Base-by-base conservation (phyloP, 139 green algal species). In the Desmodesmus armatus region DNA sequence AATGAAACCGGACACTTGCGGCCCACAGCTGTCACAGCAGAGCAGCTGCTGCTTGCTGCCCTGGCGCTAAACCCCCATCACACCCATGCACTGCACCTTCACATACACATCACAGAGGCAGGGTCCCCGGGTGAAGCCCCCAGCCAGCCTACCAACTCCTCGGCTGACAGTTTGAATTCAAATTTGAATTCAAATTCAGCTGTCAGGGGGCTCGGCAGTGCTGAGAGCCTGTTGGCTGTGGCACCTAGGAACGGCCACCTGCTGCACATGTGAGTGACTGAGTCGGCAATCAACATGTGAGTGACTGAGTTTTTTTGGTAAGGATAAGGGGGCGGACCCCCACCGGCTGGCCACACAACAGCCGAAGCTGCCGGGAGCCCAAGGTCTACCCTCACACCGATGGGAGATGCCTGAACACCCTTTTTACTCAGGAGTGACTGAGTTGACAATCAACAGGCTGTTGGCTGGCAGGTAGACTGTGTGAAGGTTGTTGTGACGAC, bases 91-190 rank as follows among this genome's bases (percentile, higher is more conserved):
- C 72, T 89, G 25, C 91, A 94, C 58, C 88, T 94, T 19, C 84
- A 92, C 83, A 91, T 94, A 29, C 91, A 94, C 67, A 60, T 94
- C 19, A 53, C 89, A 23, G 91, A 94, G 73, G 89, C 88, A 44
- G 71, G 40, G 3, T 1, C 40, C 9, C 75, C 84, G 4, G n/a
- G 79, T 44, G 31, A 41, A 31, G 19, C 13, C 44, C 21, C 62
- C 88, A 39, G 82, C 47, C 15, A 39, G 76, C n/a, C n/a, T n/a
- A n/a, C n/a, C n/a, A n/a, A n/a, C n/a, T n/a, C n/a, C n/a, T n/a
- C n/a, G n/a, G n/a, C n/a, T n/a, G n/a, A n/a, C n/a, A n/a, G n/a
- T n/a, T n/a, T n/a, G n/a, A n/a, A n/a, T n/a, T n/a, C n/a, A n/a
- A n/a, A n/a, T n/a, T n/a, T n/a, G 9, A 76, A 75, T n/a, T 66